A percentile compares a stretch with the other conserved stretches of the same genome.
Conservation (phyloP, 2,329 filamentous ascomycete species). For the Bisporella sp. region DNA sequence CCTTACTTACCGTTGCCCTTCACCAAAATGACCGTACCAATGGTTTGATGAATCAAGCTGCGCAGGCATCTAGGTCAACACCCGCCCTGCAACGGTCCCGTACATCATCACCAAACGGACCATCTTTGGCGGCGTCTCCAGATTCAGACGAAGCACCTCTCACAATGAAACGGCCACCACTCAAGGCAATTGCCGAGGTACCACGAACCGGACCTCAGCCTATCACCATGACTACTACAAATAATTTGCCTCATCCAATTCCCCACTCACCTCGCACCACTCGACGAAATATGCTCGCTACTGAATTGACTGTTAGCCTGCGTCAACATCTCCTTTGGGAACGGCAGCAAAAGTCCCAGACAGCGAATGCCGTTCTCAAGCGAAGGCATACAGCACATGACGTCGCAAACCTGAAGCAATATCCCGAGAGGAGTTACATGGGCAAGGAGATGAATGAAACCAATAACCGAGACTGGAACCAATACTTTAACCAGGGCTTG, state of each 20-base stretch:
- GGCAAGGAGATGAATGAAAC: conserved; percentile 49
- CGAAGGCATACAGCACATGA: conserved; percentile 86
- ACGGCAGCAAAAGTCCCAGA: conserved; percentile 86
- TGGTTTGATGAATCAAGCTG: conserved; percentile 62
- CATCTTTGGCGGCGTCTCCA: conserved; percentile 47
- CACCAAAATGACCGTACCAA: conserved; percentile 69
- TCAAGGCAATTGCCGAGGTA: conserved; percentile 36
- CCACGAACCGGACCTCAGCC: conserved; percentile 62
- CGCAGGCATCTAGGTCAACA: conserved; percentile 39
- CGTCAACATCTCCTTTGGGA: conserved; percentile 91
- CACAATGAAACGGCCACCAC: conserved; percentile 41
- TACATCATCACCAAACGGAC: conserved; percentile 63
- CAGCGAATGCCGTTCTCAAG: conserved; percentile 82
- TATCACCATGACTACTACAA: conserved; percentile 67
- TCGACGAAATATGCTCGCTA: conserved; percentile 89
- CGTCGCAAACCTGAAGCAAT: conserved; percentile 79
- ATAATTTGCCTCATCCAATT: conserved; percentile 51
- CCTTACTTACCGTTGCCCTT: conserved; percentile 84
- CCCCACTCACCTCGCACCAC: conserved; percentile 88
- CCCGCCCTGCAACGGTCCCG: conserved; percentile 45
- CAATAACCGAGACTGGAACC: conserved; percentile 70
- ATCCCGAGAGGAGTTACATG: conserved; percentile 59
- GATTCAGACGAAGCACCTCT: conserved; percentile 37
- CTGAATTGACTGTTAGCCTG: conserved; percentile 88
- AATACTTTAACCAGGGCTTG: conserved; percentile 75